Evolutionary conservation across 202 grass and related monocot genomes (phyloP), one percentile per base, ranked within the genome.

Genomic region (Cymbopogon flexuosus): DNA sequence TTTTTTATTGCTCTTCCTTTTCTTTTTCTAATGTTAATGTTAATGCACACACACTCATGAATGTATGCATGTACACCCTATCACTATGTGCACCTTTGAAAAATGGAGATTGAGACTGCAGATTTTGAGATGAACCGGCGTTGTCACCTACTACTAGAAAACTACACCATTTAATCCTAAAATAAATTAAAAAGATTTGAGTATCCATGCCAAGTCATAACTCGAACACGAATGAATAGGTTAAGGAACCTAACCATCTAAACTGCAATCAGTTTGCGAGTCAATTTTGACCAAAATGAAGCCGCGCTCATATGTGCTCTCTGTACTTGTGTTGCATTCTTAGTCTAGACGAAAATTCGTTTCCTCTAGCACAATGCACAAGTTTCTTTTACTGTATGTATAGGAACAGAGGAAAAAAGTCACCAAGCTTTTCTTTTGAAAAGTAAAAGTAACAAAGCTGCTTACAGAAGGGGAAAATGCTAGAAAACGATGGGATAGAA

Each of bases 81-180:
- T 4, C 14, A 0, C 45, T 16, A 16, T 49, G 14, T 5, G 14
- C 14, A 16, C 0, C 10, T 39, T 39, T 8, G 2, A 42, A 43
- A 43, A 1, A 16, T 1, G 1, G 1, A 4, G 1, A 1, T 1
- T 5, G 1, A 4, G 1, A 1, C 1, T 0, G 0, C 0, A 14
- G 12, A 49, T 49, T 11, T 49, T 0, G 15, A 49, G 14, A 49
- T 16, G n/a, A n/a, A n/a, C n/a, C n/a, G n/a, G n/a, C n/a, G n/a
- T n/a, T n/a, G 12, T 46, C 12, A 1, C 43, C 3, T 47, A 5
- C 4, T 16, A 15, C 4, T 15, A 0, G 15, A 49, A 49, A 21
- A 8, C 49, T 9, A 56, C 15, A 2, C 6, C 0, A 0, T 21
- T 21, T 56, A 21, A 21, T 52, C 2, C 2, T 21, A 0, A 4